These are phyloP conservation scores for Hymenoscyphus repandus DNA, from an alignment of 2,329 filamentous ascomycete genomes.

Conservation along the genomic window DNA sequence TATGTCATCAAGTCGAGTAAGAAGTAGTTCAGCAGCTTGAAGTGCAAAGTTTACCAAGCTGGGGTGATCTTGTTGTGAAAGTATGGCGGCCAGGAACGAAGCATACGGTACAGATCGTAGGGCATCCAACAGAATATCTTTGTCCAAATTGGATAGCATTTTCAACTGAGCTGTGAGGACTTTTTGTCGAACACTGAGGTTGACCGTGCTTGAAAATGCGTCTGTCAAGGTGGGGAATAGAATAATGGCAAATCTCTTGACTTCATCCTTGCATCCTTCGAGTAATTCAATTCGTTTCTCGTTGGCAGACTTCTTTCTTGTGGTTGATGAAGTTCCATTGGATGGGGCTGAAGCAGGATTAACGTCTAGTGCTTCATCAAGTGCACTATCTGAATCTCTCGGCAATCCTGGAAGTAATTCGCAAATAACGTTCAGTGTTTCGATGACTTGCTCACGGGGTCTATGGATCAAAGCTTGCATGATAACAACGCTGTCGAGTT, in stretches of 20 bases:
- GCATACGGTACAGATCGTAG: conserved; percentile 87
- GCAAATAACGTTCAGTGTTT: conserved; percentile 96
- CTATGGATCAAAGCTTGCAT: conserved; percentile 98
- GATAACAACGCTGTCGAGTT: conserved; percentile 93
- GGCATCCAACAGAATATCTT: conserved; percentile 76
- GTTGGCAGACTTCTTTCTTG: conserved; percentile 54
- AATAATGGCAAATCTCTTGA: conserved; percentile 88
- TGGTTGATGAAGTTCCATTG: conserved; percentile 37
- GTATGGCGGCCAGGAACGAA: conserved; percentile 88
- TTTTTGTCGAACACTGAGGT: conserved; percentile 88
- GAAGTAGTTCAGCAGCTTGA: conserved; percentile 81
- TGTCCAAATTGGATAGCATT: conserved; percentile 95
- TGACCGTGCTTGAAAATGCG: conserved; percentile 96
- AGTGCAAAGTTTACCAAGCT: conserved; percentile 81
- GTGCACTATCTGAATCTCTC: conserved; percentile 42
- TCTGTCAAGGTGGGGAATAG: conserved; percentile 92
- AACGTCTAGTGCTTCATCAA: conserved; percentile 42
- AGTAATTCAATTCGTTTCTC: conserved; percentile 80
- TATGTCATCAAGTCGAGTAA: conserved; percentile 77
- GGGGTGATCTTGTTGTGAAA: conserved; percentile 91
- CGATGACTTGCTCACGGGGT: conserved; percentile 91
- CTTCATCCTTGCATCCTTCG: conserved; percentile 75
- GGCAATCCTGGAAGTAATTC: conserved; percentile 79
- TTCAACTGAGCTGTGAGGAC: conserved; percentile 94
- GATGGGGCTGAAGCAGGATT: conserved; percentile 35